phyloP scores from a whole-genome alignment of 73 alveolate genomes.

The Urostyla sp. region DNA sequence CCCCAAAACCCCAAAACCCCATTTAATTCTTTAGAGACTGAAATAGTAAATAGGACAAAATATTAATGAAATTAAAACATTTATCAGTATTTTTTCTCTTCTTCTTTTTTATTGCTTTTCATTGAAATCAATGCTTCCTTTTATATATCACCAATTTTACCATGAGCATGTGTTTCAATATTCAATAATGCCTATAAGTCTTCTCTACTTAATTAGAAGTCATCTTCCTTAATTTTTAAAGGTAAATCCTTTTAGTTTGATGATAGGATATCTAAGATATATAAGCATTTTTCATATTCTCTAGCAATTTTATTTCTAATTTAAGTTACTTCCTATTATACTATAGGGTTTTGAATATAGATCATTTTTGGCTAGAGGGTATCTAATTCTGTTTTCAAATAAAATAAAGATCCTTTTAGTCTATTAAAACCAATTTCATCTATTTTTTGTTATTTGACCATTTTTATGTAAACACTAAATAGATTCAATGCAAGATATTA shows the following conservation, averaged over 20 bases:
- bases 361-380: slow-evolving; percentile 21
- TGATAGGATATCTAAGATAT: not conserved
- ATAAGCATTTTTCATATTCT: slow-evolving; percentile 29
- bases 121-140: too few relatives aligned
- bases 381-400: slow-evolving; percentile 24
- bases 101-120: too few relatives aligned
- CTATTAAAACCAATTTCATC: slow-evolving; percentile 35
- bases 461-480: slow-evolving; percentile 7
- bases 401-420: slow-evolving; percentile 11
- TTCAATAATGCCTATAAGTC: slow-evolving; percentile 1
- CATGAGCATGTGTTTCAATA: too few relatives aligned
- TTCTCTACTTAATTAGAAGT: slow-evolving; percentile 1
- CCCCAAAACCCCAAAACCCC: too few relatives aligned
- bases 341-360: not conserved
- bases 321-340: not conserved
- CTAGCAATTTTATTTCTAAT: not conserved
- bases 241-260: slow-evolving; percentile 15
- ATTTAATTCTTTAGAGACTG: too few relatives aligned
- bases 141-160: too few relatives aligned
- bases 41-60: too few relatives aligned
- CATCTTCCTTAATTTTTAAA: slow-evolving; percentile 13
- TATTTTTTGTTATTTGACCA: not conserved
- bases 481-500: not conserved
- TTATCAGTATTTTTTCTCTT: too few relatives aligned
- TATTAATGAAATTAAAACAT: too few relatives aligned